Base-by-base conservation (phyloP, 2,329 filamentous ascomycete species). In the Plenodomus lindquistii region DNA sequence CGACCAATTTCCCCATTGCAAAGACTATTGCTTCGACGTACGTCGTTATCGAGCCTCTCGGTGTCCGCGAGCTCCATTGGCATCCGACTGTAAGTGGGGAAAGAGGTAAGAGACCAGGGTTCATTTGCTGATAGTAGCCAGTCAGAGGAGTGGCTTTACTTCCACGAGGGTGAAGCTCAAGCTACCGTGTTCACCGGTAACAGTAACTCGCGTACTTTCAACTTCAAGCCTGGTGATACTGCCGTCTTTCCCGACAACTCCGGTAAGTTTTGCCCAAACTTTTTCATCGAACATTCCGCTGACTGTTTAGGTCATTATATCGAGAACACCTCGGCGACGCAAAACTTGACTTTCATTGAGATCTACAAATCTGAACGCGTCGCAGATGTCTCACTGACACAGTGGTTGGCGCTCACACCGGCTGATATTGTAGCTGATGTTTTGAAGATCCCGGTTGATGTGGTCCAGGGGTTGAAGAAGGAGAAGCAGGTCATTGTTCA, bases 331-430 rank as follows among this genome's bases (percentile, higher is more conserved):
- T 85, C 82, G 0, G 74, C 83, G 1, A 82, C 78, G 0, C 82
- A 87, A 51, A 82, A 85, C 41, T 74, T 89, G 3, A 77, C 85
- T 4, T 88, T 83, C 81, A 81, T 88, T 22, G 86, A 88, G 65
- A 80, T 88, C 16, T 88, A 86, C 75, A 87, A 86, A 72, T 82
- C 80, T 36, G 84, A 88, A 52, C 78, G 81, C 2, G 84, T 88
- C 1, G 82, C 81, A 0, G 86, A 89, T 61, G 85, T 89, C 53
- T 79, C 82, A 0, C 67, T 88, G 37, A 84, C 81, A 0, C 85
- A 89, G 66, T 89, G 85, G 86, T 74, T 89, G 34, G 85, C 85
- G 1, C 72, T 88, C 42, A 88, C 85, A 0, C 86, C 86, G 0
- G 74, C 81, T 0, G 80, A 84, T 40, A 78, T 87, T 42, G 84